Conservation (phyloP, 306 rosid genomes). For the Vachellia pachyceras region DNA sequence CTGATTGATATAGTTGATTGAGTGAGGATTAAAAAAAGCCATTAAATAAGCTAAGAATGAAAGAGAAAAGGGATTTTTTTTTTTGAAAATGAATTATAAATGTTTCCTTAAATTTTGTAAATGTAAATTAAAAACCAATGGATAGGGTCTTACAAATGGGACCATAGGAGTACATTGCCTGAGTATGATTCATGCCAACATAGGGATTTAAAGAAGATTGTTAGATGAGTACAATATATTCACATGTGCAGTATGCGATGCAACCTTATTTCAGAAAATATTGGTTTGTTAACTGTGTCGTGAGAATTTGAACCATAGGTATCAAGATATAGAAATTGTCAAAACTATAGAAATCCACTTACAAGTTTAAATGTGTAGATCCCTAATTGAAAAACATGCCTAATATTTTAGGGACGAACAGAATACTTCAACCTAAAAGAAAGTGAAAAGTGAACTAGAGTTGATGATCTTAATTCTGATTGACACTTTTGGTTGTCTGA, state of each 20-base stretch:
- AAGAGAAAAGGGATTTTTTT: too few species aligned
- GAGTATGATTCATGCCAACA: neutral
- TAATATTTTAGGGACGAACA: neutral
- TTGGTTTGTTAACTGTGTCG: neutral
- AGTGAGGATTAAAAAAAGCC: too few species aligned
- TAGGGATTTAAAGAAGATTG: neutral
- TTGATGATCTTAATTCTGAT: neutral
- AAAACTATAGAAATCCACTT: neutral
- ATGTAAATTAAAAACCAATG: too few species aligned
- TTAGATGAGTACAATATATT: neutral
- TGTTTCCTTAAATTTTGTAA: too few species aligned
- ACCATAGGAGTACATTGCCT: too few species aligned
- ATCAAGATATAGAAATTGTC: neutral
- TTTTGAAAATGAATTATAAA: too few species aligned
- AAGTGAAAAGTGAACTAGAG: neutral
- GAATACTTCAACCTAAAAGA: neutral
- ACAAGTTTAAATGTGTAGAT: too few species aligned
- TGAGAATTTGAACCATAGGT: neutral
- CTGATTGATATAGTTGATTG: too few species aligned
- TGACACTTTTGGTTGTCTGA: slow-evolving; percentile 33
- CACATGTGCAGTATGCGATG: neutral
- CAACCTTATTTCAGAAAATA: neutral
- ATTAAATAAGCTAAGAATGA: too few species aligned
- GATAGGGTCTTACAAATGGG: too few species aligned
- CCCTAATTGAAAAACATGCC: neutral